These are phyloP conservation scores for Neckera pumila DNA, from an alignment of 225 moss, liverwort and hornwort species.

Conservation along the genomic window DNA sequence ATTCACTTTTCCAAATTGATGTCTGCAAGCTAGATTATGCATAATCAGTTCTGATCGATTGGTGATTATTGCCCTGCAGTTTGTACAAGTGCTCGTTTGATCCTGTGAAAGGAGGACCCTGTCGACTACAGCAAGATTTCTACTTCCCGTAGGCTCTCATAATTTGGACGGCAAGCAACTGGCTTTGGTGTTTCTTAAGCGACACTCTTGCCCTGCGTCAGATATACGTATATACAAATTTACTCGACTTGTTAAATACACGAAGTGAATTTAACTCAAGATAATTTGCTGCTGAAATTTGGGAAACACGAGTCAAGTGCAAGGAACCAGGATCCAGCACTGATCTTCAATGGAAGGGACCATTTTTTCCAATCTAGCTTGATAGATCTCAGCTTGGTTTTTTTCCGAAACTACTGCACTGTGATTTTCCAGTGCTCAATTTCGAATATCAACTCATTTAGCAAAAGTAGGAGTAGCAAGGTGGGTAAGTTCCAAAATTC, in stretches of 20 bases:
- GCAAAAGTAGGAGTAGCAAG: neutral
- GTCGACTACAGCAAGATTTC: conserved; percentile 31
- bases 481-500: neutral
- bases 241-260: neutral
- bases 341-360: neutral
- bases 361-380: neutral
- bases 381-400: neutral
- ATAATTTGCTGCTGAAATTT: neutral
- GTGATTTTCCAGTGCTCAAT: neutral
- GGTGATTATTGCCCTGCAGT: conserved; percentile 1
- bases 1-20: neutral
- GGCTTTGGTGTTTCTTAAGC: neutral
- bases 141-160: conserved; percentile 18
- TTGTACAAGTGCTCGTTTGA: conserved; percentile 70
- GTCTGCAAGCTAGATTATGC: neutral
- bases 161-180: neutral
- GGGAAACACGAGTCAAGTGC: neutral
- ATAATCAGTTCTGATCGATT: neutral
- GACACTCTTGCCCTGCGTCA: neutral
- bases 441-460: neutral
- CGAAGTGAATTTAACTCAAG: neutral
- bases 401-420: neutral
- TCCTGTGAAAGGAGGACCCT: conserved; percentile 49
- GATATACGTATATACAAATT: neutral
- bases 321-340: neutral